Evolutionary conservation across 441 rosid genomes (phyloP).

Genomic region (Biscutella auriculata): DNA sequence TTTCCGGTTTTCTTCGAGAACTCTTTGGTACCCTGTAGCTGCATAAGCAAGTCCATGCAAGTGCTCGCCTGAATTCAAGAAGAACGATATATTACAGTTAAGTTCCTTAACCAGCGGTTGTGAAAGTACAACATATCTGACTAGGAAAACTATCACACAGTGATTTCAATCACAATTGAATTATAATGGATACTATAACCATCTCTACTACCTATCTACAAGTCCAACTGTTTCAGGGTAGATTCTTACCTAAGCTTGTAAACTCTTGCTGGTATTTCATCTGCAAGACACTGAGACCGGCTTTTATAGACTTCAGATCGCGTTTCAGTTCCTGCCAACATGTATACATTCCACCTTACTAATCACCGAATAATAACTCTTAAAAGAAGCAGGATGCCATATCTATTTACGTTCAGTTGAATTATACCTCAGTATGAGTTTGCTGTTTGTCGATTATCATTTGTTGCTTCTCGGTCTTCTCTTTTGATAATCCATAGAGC

Average conservation of each 20-base stretch:
- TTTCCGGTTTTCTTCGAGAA: conserved; percentile 66
- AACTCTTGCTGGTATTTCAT: conserved; percentile 39
- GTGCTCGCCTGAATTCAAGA: conserved; percentile 35
- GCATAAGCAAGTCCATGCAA: conserved; percentile 40
- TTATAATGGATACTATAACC: neutral
- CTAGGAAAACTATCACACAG: neutral
- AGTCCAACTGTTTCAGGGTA: neutral
- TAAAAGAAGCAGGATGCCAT: neutral
- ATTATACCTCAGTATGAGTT: conserved; percentile 43
- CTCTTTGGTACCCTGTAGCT: conserved; percentile 52
- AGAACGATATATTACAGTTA: neutral
- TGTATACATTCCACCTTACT: neutral
- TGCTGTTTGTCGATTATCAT: conserved; percentile 52
- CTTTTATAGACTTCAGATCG: conserved; percentile 29
- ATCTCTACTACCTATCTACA: neutral
- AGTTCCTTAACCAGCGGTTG: neutral
- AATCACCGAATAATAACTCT: neutral
- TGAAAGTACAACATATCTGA: neutral
- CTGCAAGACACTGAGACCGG: conserved; percentile 37
- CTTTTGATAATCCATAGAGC: conserved; percentile 10
- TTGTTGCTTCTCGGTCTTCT: conserved; percentile 34
- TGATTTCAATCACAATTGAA: neutral
- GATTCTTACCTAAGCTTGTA: conserved; percentile 32
- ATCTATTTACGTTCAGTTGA: neutral
- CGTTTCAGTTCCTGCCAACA: conserved; percentile 40